Evolutionary conservation across 257 asterid species (phyloP).

Genomic region (Nicotiana obtusifolia): DNA sequence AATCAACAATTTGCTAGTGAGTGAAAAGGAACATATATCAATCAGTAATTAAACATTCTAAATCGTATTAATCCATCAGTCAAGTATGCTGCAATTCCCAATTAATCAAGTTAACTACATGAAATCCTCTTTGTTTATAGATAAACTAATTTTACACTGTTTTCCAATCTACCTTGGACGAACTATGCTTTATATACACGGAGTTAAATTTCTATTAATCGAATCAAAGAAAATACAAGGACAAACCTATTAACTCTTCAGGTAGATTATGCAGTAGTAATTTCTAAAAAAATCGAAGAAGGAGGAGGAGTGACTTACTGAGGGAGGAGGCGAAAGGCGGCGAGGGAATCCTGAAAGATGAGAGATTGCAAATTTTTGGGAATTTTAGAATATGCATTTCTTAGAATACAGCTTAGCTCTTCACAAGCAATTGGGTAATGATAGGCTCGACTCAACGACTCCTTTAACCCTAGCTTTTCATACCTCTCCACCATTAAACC

Average conservation of each 20-base stretch:
- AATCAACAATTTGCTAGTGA: not conserved
- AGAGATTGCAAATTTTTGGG: constrained; percentile 62
- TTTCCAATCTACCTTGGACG: too few species aligned
- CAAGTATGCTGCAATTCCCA: not conserved
- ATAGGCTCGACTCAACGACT: constrained; percentile 39
- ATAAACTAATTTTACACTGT: not conserved
- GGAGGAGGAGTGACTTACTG: constrained; percentile 27
- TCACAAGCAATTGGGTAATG: constrained; percentile 51
- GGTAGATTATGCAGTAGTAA: not conserved
- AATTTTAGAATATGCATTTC: constrained; percentile 40
- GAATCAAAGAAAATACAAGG: not conserved
- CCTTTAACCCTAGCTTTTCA: constrained; percentile 38
- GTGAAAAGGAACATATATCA: not conserved
- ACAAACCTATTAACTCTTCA: not conserved
- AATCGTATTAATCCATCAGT: not conserved
- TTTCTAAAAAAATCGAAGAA: not conserved
- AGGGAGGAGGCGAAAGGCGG: constrained; percentile 74
- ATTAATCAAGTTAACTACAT: not conserved
- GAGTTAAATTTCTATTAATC: not conserved
- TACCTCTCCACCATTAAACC: constrained; percentile 36
- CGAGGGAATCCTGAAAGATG: constrained; percentile 57
- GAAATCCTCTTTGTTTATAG: not conserved
- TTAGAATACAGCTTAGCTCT: constrained; percentile 55
- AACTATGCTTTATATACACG: not conserved
- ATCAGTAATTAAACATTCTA: not conserved